Base-by-base conservation (phyloP, 2,329 filamentous ascomycete species). In the Podosphaera xanthii region DNA sequence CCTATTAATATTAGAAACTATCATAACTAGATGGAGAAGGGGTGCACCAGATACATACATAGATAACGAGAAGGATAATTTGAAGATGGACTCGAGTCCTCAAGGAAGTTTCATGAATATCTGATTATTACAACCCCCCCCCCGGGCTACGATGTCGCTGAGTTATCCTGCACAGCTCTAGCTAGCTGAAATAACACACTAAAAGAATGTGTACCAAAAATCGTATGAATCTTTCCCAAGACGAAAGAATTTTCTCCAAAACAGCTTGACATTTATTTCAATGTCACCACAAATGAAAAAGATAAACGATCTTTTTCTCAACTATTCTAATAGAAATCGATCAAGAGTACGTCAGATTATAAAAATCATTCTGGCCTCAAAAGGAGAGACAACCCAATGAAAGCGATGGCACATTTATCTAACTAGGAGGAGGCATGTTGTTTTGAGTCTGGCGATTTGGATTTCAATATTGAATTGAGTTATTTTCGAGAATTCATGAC, bases 21-120 rank as follows among this genome's bases (percentile, higher is more conserved):
- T 58, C n/a, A 38, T 58, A 14, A 35, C n/a, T 50, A 52, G 44
- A 38, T 58, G 57, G 56, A 55, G 36, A 38, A 42, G 42, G 33
- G 54, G 31, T 35, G 46, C 46, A 44, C n/a, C n/a, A 12, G 35
- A 40, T 12, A n/a, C 34, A 35, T 30, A 36, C 33, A 30, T 38
- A 33, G 53, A 44, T 14, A 14, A 44, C n/a, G 40, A 44, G 6
- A 40, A 22, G 7, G n/a, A 40, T 12, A n/a, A 14, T 4, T 22
- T 40, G 33, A 36, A 36, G 30, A 30, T 5, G 8, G 53, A 22
- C 12, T n/a, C n/a, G 9, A 55, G 12, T 22, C 6, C 14, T 2
- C 7, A 34, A 10, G 53, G 35, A 55, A 38, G 53, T n/a, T 55
- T 55, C 3, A 38, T 36, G n/a, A 22, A 40, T 36, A 55, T 52